Base-by-base conservation (phyloP, 169 alveolate genomes). In the Plasmodium knowlesi region DNA sequence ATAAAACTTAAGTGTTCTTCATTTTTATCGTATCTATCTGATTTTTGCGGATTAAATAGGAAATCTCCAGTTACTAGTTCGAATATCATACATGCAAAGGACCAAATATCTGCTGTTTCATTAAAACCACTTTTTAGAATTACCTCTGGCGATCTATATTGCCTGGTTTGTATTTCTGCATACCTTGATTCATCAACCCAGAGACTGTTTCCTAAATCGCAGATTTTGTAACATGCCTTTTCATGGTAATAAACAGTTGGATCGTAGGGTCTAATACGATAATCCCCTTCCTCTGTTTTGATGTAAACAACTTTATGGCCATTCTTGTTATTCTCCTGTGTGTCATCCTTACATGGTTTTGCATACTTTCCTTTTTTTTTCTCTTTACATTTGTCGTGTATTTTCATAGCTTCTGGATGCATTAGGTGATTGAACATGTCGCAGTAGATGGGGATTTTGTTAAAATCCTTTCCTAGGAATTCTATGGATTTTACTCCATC, bases 71-170 rank as follows among this genome's bases (percentile, higher is more conserved):
- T 99, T 46, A 98, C 96, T 92, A 99, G 95, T 96, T 99, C 99
- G 96, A 99, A 99, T 43, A 99, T 96, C 97, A 98, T 98, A 93
- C 99, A 99, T 10, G 99, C 99, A 90, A 99, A 97, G 32, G 99
- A 97, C 99, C 99, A 99, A 2, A 99, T 96, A 94, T 99, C 99
- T 3, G 99, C 99, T 41, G 99, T 96, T 85, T 98, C 96, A 83
- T 98, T 98, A 88, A 99, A 99, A 22, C 99, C 98, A 12, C 98
- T 96, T 39, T 99, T 98, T 88, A 99, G 93, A 50, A 99, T 98
- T n/a, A 98, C 99, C 95, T 99, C 99, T 0, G 99, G 99, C 30
- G 99, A 96, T 78, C 99, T 91, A 96, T 99, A 99, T 95, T 99
- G 99, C 74, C 99, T 95, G 19, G 99, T 99, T 92, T 99, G 99